Conservation (phyloP, 139 green algal species). For the Chlorella sp. region DNA sequence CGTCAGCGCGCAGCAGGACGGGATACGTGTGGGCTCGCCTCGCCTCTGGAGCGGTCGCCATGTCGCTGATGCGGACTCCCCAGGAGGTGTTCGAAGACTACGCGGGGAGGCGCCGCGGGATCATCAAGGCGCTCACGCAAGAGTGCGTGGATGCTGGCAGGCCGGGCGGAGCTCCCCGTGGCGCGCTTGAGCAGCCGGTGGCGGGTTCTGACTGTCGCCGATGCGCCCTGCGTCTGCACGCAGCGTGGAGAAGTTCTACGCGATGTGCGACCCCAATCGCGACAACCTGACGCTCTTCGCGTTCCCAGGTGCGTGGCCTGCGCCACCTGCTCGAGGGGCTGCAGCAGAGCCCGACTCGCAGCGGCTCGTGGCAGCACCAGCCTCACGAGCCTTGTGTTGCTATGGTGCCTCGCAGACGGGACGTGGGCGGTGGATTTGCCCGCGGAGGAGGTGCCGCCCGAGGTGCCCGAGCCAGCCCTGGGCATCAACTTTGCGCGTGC, state of each 20-base stretch:
- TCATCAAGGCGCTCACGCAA: constrained; percentile 16
- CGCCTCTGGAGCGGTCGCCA: too few species aligned
- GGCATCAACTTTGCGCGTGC: constrained; percentile 21
- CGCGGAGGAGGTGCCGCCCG: constrained; percentile 59
- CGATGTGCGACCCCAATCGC: constrained; percentile 6
- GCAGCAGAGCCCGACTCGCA: too few species aligned
- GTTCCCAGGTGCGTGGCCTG: constrained; percentile 37
- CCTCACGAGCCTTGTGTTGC: too few species aligned
- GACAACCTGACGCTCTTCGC: constrained; percentile 48
- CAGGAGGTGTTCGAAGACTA: constrained; percentile 13
- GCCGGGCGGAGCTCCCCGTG: too few species aligned
- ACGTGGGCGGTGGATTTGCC: not conserved
- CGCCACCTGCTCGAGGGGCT: too few species aligned
- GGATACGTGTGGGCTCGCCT: too few species aligned
- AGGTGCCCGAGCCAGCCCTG: constrained; percentile 82
- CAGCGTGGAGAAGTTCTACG: constrained; percentile 19
- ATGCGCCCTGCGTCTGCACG: not conserved
- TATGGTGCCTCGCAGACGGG: too few species aligned
- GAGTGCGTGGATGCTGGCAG: too few species aligned
- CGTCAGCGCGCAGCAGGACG: too few species aligned
- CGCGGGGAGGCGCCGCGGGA: constrained; percentile 1
- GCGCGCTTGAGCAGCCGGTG: too few species aligned
- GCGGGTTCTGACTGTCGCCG: not conserved
- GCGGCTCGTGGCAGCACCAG: too few species aligned
- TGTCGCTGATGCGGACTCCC: not conserved